phyloP scores from a whole-genome alignment of 208 protist species.

The Trypanosoma platydactyli region DNA sequence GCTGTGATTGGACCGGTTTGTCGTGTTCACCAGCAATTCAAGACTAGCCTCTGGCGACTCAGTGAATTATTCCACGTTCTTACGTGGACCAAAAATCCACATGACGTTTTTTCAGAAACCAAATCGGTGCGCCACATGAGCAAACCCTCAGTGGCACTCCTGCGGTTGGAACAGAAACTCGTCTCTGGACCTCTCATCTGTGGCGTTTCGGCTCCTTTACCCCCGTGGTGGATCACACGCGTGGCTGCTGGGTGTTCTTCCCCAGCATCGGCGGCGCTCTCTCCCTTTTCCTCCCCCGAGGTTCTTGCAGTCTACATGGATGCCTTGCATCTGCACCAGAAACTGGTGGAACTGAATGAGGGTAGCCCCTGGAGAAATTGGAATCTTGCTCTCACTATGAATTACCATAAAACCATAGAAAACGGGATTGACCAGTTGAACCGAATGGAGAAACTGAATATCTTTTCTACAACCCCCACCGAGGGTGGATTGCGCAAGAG shows the following conservation, averaged over 20 bases:
- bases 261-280: not conserved
- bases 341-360: constrained; percentile 9
- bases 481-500: not conserved
- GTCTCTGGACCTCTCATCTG: not conserved
- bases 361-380: constrained; percentile 1
- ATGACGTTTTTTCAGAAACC: constrained; percentile 3
- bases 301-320: constrained; percentile 30
- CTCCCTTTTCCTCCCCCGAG: constrained; percentile 22
- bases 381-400: constrained; percentile 9
- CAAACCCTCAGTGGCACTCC: constrained; percentile 8
- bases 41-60: constrained; percentile 29
- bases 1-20: constrained; percentile 46
- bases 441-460: not conserved
- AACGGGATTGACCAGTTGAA: constrained; percentile 5
- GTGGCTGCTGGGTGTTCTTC: not conserved
- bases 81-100: constrained; percentile 5
- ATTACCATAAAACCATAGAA: constrained; percentile 20
- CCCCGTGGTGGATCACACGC: constrained; percentile 18
- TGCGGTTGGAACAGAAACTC: constrained; percentile 11
- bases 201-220: not conserved
- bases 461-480: not conserved
- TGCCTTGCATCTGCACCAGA: constrained; percentile 27
- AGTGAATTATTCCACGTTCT: constrained; percentile 58
- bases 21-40: constrained; percentile 37
- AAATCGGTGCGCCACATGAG: not conserved